Base-by-base conservation (phyloP, 1,284 basidiomycete species). In the Testicularia cyperi region DNA sequence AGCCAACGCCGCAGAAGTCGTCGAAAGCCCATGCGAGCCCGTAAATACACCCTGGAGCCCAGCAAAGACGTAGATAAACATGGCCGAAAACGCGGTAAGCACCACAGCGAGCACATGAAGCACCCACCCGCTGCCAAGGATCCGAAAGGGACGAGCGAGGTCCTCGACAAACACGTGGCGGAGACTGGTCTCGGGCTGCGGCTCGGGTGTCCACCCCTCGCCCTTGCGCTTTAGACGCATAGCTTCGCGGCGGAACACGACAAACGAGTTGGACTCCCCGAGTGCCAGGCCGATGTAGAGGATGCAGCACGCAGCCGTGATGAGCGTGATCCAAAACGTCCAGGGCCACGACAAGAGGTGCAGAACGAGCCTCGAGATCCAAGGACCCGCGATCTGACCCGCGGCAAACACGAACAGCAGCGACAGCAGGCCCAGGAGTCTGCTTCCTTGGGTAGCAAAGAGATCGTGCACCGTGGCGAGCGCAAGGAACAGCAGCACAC, bases 301-400 rank as follows among this genome's bases (percentile, higher is more conserved):
- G 13, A 61, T 47, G 23, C 48, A 28, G 12, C 54, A 51, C 2
- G 44, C 51, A 14, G 56, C 45, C 7, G 51, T 45, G 30, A 65
- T 56, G 7, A 54, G 38, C 14, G 47, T 51, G 25, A 52, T 22
- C 65, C 65, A 68, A 41, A 58, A 65, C 6, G 53, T 65, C 65
- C 65, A 68, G 1, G 51, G 39, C 65, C 60, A 66, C 21, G 26
- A 23, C 23, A 47, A 15, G 7, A 54, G 22, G 27, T 38, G 15
- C 7, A 65, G 29, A 1, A 65, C 27, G 4, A 57, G 29, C 38
- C 40, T 44, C 1, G 63, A 54, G 47, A 68, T 66, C 65, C 65
- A 68, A 3, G 65, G 57, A 5, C 63, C 65, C 2, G 53, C 19
- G 5, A 57, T 20, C 29, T 68, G 63, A 0, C 52, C 63, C 2